Conservation (phyloP, 208 protist genomes). For the Trypanosoma brucei region DNA sequence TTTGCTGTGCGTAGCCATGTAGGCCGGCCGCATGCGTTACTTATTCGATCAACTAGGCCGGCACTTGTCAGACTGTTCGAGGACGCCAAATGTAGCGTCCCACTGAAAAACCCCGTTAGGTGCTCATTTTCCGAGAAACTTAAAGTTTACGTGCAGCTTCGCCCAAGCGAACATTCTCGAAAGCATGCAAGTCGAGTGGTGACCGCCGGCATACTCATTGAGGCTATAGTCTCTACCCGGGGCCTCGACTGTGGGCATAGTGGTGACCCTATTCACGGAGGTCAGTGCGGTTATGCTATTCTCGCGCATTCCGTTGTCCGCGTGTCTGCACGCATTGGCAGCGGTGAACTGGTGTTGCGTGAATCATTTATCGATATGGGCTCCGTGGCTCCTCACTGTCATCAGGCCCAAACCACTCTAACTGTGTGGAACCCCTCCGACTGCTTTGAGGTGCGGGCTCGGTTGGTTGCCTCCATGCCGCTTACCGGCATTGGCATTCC, state of each 20-base stretch:
- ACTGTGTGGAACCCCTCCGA: constrained; percentile 58
- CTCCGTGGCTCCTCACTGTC: constrained; percentile 31
- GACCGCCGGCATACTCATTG: constrained; percentile 63
- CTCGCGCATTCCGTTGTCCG: constrained; percentile 42
- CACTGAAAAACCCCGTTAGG: constrained; percentile 50
- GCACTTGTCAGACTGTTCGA: constrained; percentile 71
- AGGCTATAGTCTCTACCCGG: constrained; percentile 35
- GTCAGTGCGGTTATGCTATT: constrained; percentile 22
- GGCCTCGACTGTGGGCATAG: background rate
- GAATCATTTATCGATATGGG: constrained; percentile 42
- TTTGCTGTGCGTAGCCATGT: constrained; percentile 64
- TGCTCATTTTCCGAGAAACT: constrained; percentile 53
- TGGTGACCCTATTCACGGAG: background rate
- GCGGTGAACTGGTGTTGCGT: constrained; percentile 40
- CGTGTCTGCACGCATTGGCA: constrained; percentile 45
- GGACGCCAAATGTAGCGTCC: constrained; percentile 62
- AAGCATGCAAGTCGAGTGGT: constrained; percentile 38
- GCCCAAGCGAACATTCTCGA: constrained; percentile 45
- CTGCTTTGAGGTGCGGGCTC: constrained; percentile 48
- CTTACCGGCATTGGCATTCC: constrained; percentile 18
- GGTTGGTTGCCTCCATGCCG: constrained; percentile 15
- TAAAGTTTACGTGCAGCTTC: constrained; percentile 67
- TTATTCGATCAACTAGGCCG: constrained; percentile 74
- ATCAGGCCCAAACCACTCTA: constrained; percentile 31
- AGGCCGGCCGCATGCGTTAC: constrained; percentile 50